Conservation (phyloP, 192 early-diverging fungal genomes). For the Umbelopsis ramanniana region DNA sequence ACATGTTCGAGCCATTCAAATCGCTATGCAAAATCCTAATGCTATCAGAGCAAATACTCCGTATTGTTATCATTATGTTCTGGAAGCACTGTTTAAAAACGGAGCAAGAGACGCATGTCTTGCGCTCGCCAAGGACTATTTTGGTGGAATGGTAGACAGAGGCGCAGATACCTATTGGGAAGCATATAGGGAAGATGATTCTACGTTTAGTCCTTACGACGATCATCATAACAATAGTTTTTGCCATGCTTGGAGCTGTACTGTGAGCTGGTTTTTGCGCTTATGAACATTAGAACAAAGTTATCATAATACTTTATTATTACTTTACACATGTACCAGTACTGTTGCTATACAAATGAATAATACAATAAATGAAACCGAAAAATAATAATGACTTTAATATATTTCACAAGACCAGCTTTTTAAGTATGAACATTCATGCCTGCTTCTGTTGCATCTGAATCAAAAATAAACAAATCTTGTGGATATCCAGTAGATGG, state of each 20-base stretch:
- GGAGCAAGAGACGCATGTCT: background rate
- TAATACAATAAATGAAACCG: too few species aligned
- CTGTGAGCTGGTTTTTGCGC: conserved; percentile 17
- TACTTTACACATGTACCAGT: too few species aligned
- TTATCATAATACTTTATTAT: background rate
- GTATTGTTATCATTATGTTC: conserved; percentile 14
- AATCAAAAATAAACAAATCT: conserved; percentile 15
- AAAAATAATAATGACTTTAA: too few species aligned
- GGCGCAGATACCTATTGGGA: conserved; percentile 23
- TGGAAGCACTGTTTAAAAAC: conserved; percentile 15
- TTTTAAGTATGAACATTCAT: background rate
- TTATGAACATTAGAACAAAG: background rate
- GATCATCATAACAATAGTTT: conserved; percentile 25
- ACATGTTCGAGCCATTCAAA: conserved; percentile 2
- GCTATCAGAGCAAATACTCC: conserved; percentile 22
- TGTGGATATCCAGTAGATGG: conserved; percentile 16
- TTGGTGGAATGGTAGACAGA: conserved; percentile 21
- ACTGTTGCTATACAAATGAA: too few species aligned
- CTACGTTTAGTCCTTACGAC: conserved; percentile 18
- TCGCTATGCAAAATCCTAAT: background rate
- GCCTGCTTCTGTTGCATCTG: background rate
- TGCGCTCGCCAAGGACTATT: background rate
- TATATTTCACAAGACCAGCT: too few species aligned
- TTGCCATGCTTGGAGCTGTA: conserved; percentile 26
- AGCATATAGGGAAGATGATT: conserved; percentile 15